These are phyloP conservation scores for Macaranga tanarius DNA, from an alignment of 441 rosid species.

Conservation along the genomic window DNA sequence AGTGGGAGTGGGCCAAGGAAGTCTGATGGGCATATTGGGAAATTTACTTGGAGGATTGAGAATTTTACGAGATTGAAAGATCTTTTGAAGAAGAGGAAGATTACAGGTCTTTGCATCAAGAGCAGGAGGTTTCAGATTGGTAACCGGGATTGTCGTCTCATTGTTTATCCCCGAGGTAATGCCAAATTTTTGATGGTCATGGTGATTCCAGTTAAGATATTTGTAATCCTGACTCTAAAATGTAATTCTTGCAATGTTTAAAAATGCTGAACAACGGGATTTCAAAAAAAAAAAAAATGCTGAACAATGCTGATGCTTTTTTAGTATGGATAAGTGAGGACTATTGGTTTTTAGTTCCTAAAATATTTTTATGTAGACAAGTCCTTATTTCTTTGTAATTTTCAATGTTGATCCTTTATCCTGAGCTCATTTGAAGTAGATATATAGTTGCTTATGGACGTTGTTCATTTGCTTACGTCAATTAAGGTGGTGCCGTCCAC, in stretches of 20 bases:
- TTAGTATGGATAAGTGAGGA: constrained; percentile 7
- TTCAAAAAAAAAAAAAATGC: too few relatives aligned
- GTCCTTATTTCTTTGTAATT: not conserved
- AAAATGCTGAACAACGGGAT: constrained; percentile 1
- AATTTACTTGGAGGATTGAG: constrained; percentile 89
- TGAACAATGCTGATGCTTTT: not conserved
- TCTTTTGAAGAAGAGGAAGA: constrained; percentile 95
- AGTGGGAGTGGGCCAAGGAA: constrained; percentile 67
- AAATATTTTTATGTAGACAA: not conserved
- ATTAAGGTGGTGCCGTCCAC: constrained; percentile 3
- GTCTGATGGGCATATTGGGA: constrained; percentile 92
- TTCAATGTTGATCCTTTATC: constrained; percentile 14
- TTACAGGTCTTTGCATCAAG: constrained; percentile 96
- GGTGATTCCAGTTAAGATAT: not conserved
- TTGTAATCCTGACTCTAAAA: constrained; percentile 6
- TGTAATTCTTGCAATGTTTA: constrained; percentile 6
- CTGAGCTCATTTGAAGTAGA: constrained; percentile 11
- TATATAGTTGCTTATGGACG: constrained; percentile 11
- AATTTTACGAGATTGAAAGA: constrained; percentile 93
- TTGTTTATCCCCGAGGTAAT: constrained; percentile 98
- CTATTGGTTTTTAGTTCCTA: not conserved
- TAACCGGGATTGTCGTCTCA: constrained; percentile 94
- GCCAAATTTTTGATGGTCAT: constrained; percentile 19
- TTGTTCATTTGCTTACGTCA: constrained; percentile 22
- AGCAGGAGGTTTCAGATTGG: constrained; percentile 99